phyloP scores from a whole-genome alignment of 345 rosid species.

The Citrus sinensis region DNA sequence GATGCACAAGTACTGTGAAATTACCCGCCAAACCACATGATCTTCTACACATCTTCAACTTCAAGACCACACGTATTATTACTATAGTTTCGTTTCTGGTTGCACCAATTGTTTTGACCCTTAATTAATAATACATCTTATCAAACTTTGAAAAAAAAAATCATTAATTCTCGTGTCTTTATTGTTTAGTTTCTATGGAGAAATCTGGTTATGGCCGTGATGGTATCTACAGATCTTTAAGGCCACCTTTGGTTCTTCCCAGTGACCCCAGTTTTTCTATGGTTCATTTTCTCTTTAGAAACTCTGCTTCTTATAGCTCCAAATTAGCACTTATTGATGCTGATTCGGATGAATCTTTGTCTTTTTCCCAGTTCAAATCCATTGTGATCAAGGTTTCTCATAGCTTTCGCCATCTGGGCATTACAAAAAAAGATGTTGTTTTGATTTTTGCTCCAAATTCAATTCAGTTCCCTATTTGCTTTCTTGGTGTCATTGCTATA shows the following conservation, averaged over 20 bases:
- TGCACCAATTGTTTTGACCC: no score
- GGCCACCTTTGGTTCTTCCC: slow-evolving; percentile 55
- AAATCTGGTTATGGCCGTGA: slow-evolving; percentile 86
- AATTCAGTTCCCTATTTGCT: slow-evolving; percentile 64
- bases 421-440: slow-evolving; percentile 62
- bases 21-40: no score
- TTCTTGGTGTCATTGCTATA: slow-evolving; percentile 58
- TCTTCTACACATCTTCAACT: no score
- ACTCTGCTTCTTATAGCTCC: slow-evolving; percentile 47
- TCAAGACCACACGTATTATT: no score
- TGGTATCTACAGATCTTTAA: slow-evolving; percentile 71
- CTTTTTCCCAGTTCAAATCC: slow-evolving; percentile 66
- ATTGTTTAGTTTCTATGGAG: slow-evolving; percentile 40
- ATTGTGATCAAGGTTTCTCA: slow-evolving; percentile 54
- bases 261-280: slow-evolving; percentile 59
- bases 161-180: neutral
- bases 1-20: no score
- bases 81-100: no score
- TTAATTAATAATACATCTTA: neutral
- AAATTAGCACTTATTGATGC: slow-evolving; percentile 71
- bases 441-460: slow-evolving; percentile 81
- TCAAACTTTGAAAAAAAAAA: neutral
- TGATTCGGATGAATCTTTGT: slow-evolving; percentile 45
- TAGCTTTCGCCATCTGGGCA: slow-evolving; percentile 61
- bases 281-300: slow-evolving; percentile 58